Conservation (phyloP, 2,329 filamentous ascomycete genomes). For the Elsinoe necatrix region DNA sequence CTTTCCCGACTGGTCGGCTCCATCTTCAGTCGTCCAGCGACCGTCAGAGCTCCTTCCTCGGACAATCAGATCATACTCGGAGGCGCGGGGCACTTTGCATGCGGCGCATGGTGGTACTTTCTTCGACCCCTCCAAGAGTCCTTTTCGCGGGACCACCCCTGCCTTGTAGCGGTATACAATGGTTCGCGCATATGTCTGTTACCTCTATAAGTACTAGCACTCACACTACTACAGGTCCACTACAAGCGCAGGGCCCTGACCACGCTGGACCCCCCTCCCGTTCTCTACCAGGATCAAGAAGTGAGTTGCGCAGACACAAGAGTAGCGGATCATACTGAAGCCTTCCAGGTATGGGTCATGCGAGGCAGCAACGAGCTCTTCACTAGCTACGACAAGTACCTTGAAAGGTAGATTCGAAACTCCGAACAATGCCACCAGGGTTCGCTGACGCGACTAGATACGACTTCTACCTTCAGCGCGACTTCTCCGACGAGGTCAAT, state of each 20-base stretch:
- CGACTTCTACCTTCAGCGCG: conserved; percentile 89
- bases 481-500: conserved; percentile 93
- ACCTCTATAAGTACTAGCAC: background rate
- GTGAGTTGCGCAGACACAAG: conserved; percentile 42
- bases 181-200: conserved; percentile 7
- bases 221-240: conserved; percentile 57
- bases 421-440: no score
- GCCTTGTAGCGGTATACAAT: conserved; percentile 14
- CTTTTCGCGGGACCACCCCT: background rate
- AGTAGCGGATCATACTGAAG: conserved; percentile 26
- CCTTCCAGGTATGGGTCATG: conserved; percentile 76
- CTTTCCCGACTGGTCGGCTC: background rate
- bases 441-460: conserved; percentile 46
- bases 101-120: background rate
- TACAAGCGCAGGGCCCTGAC: conserved; percentile 94
- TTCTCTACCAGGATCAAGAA: conserved; percentile 76
- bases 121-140: background rate
- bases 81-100: background rate
- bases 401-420: conserved; percentile 57
- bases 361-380: conserved; percentile 86
- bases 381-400: conserved; percentile 75
- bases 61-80: background rate
- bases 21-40: background rate
- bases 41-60: background rate
- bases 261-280: conserved; percentile 61